Evolutionary conservation across 2,329 filamentous ascomycete genomes (phyloP), one percentile per base, ranked within the genome.

Genomic region (Pseudogymnoascus sp.): DNA sequence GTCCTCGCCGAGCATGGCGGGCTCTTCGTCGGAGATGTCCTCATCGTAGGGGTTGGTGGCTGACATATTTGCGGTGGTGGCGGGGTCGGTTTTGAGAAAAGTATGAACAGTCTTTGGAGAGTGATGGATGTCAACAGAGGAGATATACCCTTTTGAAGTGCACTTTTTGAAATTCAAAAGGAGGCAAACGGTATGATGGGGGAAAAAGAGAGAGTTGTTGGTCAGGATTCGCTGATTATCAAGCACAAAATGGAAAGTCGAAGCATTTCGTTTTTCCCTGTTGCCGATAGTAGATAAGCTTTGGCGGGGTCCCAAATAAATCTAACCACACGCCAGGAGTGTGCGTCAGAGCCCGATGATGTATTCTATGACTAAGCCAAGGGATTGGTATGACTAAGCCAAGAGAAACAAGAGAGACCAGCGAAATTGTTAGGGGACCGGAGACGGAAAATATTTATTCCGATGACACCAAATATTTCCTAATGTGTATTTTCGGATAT

Each of bases 1-100:
- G 39, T 89, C 87, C 63, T 85, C 84, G 70, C 87, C 86, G 67
- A 96, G 84, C 77, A 93, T 87, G 68, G 86, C 47, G 47, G 23
- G 23, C 29, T 54, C 47, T 2, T 8, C 12, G 23, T 54, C 87
- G 69, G 87, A 84, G 66, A 88, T 84, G 62, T 85, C 83, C 66
- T 86, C 83, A 64, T 85, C 81, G 45, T 66, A 68, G 18, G 65
- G 61, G 60, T 71, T 40, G 37, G 37, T 18, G 37, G 37, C n/a
- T 40, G 37, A 40, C 37, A 40, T 40, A 18, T 40, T 40, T 18
- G 37, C 37, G 37, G n/a, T 40, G 37, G 37, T 40, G n/a, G 37
- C 37, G 37, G 37, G 37, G 37, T 40, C n/a, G 37, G 37, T 3
- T 40, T 40, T 40, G 37, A 18, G n/a, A n/a, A n/a, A n/a, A 8